Evolutionary conservation across 75 land plant species (phyloP), one percentile per base, ranked within the genome.

Genomic region (Pinus tabuliformis): DNA sequence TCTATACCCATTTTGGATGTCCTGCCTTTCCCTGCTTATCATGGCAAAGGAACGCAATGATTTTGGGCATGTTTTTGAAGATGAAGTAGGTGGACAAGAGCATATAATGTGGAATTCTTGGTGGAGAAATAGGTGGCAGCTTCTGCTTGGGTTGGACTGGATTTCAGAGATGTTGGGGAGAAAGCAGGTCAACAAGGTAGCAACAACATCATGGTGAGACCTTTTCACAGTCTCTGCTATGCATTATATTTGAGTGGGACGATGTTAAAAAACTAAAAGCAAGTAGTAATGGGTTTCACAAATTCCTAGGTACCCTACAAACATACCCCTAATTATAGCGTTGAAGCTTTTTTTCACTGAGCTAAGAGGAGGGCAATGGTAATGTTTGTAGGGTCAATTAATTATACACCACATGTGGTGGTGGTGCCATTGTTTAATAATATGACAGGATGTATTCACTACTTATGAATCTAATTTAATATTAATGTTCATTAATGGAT

Each of bases 51-150:
- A 18, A 17, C 18, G 72, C 54, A 68, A 68, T 68, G 72, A 68
- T 68, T 68, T 68, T 49, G 72, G 52, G 72, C 5, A 12, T 68
- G 20, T n/a, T 37, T 68, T n/a, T 68, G 45, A 13, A 42, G 72
- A 8, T 12, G 12, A 68, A 42, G 54, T 42, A 9, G 52, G 45
- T 37, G 54, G 72, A 39, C 72, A 68, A 42, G 20, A 39, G 49
- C 72, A 42, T 52, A 42, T 39, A 68, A 68, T 42, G 72, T 37
- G 54, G 22, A 68, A 45, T 42, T 42, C n/a, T 68, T 20, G 72
- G 54, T 68, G 22, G 72, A 39, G 49, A 68, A 68, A 68, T 42
- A 42, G 20, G 20, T 68, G 72, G 72, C 72, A 68, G 42, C 14
- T 15, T 39, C 52, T 42, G 52, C 72, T 20, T 30, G 3, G 52